Evolutionary conservation across 805 yeast genomes (phyloP).

Genomic region (Schwanniomyces yamadae): DNA sequence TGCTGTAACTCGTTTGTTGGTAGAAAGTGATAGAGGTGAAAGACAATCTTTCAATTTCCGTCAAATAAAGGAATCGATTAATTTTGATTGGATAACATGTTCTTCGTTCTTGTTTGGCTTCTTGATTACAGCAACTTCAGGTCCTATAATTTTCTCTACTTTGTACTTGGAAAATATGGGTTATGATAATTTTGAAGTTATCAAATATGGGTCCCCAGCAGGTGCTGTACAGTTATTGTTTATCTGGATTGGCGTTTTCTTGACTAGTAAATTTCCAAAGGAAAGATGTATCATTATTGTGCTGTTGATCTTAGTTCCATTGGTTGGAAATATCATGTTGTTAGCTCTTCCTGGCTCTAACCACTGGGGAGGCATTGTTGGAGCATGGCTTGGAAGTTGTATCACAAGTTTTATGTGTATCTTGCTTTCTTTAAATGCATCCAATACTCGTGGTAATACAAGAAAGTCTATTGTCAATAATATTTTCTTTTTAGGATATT

Average conservation of each 20-base stretch:
- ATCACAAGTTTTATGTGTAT: slow-evolving; percentile 14
- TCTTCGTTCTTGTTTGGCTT: slow-evolving; percentile 13
- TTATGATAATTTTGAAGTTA: slow-evolving; percentile 15
- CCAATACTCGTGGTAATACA: slow-evolving; percentile 15
- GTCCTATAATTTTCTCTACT: slow-evolving; percentile 20
- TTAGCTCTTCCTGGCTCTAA: slow-evolving; percentile 11
- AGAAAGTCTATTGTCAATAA: slow-evolving; percentile 12
- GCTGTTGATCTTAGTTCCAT: slow-evolving; percentile 17
- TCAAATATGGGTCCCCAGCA: slow-evolving; percentile 24
- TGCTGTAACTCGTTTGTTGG: slow-evolving; percentile 17
- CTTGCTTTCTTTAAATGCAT: slow-evolving; percentile 9
- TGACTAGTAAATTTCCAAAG: slow-evolving; percentile 16
- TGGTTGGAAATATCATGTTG: slow-evolving; percentile 18
- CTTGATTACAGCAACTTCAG: slow-evolving; percentile 15
- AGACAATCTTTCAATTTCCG: slow-evolving; percentile 21
- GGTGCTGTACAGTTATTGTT: slow-evolving; percentile 26
- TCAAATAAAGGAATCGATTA: slow-evolving; percentile 24
- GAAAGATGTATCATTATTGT: slow-evolving; percentile 17
- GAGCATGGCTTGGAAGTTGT: slow-evolving; percentile 14
- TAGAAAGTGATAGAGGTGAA: slow-evolving; percentile 18
- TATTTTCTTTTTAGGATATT: slow-evolving; percentile 16
- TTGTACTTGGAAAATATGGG: slow-evolving; percentile 14
- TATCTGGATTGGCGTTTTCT: slow-evolving; percentile 21
- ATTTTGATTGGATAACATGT: slow-evolving; percentile 17
- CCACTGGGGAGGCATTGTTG: slow-evolving; percentile 20